Conservation (phyloP, 2,329 filamentous ascomycete genomes). For the Metarhizium robertsii region DNA sequence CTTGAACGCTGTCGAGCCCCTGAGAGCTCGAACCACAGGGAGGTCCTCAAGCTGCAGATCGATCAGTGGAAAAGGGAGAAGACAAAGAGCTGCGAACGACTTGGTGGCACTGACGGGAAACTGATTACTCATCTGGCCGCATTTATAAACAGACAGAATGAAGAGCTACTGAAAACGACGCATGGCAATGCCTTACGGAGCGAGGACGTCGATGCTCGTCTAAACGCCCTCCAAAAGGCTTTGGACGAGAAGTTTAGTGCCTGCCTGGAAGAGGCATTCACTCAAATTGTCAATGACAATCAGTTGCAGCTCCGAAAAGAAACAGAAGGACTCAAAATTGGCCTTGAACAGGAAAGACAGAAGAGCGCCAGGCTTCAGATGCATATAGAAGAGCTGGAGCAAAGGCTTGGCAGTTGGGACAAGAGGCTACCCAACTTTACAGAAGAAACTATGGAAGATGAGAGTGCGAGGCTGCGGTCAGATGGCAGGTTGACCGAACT, state of each 20-base stretch:
- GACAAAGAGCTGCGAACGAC: conserved; percentile 3
- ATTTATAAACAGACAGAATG: background rate
- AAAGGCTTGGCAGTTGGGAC: conserved; percentile 5
- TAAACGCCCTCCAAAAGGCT: background rate
- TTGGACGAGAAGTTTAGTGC: background rate
- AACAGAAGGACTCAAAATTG: conserved; percentile 1
- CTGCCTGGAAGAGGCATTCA: background rate
- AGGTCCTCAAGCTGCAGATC: conserved; percentile 11
- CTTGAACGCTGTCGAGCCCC: conserved; percentile 9
- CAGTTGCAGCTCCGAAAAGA: conserved; percentile 3
- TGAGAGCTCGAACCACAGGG: conserved; percentile 14
- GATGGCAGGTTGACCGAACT: background rate
- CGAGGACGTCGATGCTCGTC: conserved; percentile 1
- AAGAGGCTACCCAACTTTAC: background rate
- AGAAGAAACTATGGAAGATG: background rate
- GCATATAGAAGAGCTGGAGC: conserved; percentile 14
- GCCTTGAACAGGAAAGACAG: conserved; percentile 2
- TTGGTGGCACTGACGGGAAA: conserved; percentile 7
- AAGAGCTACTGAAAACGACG: background rate
- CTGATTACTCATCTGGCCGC: background rate
- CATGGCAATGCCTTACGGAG: background rate
- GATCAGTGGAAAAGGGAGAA: conserved; percentile 7
- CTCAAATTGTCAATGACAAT: background rate
- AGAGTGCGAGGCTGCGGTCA: background rate
- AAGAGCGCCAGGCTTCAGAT: conserved; percentile 13